Evolutionary conservation across 768 basidiomycete species (phyloP).

Genomic region (Mrakia gelida): DNA sequence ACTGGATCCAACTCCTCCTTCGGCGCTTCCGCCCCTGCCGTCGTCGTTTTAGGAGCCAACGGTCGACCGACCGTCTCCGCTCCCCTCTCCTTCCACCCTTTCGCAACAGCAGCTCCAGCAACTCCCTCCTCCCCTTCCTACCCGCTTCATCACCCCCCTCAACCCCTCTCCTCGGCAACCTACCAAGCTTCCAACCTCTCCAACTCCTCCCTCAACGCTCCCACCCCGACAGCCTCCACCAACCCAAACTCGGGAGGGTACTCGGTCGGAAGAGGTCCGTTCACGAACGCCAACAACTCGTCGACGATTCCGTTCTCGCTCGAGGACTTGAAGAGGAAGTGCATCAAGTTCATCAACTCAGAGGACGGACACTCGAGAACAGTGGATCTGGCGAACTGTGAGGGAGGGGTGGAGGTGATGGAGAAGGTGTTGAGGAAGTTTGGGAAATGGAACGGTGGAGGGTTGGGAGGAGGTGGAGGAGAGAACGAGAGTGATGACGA

Average conservation of each 20-base stretch:
- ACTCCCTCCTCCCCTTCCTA: slow-evolving; percentile 27
- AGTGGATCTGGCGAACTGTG: slow-evolving; percentile 69
- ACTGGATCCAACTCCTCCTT: neutral
- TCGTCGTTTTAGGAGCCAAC: slow-evolving; percentile 10
- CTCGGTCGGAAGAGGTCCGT: slow-evolving; percentile 58
- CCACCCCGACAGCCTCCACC: neutral
- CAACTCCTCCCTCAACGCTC: slow-evolving; percentile 18
- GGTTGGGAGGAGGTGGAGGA: slow-evolving; percentile 45
- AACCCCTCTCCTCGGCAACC: slow-evolving; percentile 26
- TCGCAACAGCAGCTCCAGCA: slow-evolving; percentile 25
- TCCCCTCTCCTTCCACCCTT: slow-evolving; percentile 25
- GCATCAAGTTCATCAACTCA: slow-evolving; percentile 80
- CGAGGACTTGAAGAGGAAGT: slow-evolving; percentile 73
- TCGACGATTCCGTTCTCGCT: slow-evolving; percentile 47
- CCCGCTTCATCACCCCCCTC: neutral
- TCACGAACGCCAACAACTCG: slow-evolving; percentile 6
- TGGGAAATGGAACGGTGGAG: slow-evolving; percentile 53
- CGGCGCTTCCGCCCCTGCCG: neutral
- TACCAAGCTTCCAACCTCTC: slow-evolving; percentile 14
- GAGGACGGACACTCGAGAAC: slow-evolving; percentile 70
- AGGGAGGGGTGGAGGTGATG: slow-evolving; percentile 77
- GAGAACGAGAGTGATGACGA: slow-evolving; percentile 56
- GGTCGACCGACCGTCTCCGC: slow-evolving; percentile 16
- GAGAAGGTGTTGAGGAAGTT: slow-evolving; percentile 88
- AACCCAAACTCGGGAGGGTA: slow-evolving; percentile 47